Evolutionary conservation across 1,139 yeast genomes (phyloP), one percentile per base, ranked within the genome.

Genomic region (Scheffersomyces illinoinensis): DNA sequence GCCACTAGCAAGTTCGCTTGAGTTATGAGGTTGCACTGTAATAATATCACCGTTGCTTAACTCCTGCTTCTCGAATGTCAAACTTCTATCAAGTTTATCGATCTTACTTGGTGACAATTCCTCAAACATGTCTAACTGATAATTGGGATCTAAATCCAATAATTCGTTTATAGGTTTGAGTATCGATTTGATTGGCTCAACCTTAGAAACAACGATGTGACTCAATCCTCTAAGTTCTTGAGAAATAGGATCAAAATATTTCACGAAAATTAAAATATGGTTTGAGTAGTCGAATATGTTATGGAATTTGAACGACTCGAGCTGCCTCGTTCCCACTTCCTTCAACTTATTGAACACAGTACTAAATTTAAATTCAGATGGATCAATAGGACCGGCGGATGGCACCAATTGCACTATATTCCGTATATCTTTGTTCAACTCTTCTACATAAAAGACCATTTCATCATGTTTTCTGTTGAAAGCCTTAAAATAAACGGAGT

Each of bases 31-130:
- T 59, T 89, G 89, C 56, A 90, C 83, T 39, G 90, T 80, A 18
- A 93, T 73, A 23, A 93, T 90, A 70, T 93, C 98, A 64, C 98
- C 98, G 64, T 84, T 87, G 19, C 83, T 82, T 49, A 93, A 74
- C 68, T 93, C 98, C 49, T 85, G 80, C 61, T 85, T 83, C 62
- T 83, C 85, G 64, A 89, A 85, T 0, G 90, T 77, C 51, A 76
- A 73, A 5, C 72, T 69, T 4, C 75, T 69, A 53, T 84, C 79
- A 8, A 86, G 66, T 4, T 71, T 70, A 50, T 88, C 91, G 55
- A 91, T 80, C 68, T 85, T 84, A 2, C 80, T 79, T 3, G 88
- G 88, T 56, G 89, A 86, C 49, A 91, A 76, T 67, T 93, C 98
- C 73, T 93, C 98, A 64, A 72, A 85, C 33, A 88, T 71, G 10